Conservation (phyloP, 306 rosid genomes). For the Betula pendula region DNA sequence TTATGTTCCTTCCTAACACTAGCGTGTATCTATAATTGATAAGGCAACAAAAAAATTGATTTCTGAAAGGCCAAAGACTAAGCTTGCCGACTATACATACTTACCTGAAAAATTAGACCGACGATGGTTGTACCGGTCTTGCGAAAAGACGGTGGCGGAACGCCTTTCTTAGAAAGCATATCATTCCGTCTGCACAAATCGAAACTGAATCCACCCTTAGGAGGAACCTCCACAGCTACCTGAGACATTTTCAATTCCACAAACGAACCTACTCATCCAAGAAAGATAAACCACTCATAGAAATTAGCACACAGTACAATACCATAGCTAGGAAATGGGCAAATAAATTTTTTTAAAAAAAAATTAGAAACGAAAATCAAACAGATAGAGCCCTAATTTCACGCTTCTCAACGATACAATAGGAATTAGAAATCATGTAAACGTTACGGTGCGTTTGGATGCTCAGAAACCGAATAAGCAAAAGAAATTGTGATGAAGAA, state of each 20-base stretch:
- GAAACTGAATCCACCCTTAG: slow-evolving; percentile 53
- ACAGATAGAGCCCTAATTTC: background rate
- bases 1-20: background rate
- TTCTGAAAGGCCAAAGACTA: background rate
- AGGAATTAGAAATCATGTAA: background rate
- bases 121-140: slow-evolving; percentile 71
- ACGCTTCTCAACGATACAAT: background rate
- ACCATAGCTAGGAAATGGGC: background rate
- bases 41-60: background rate
- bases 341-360: background rate
- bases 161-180: slow-evolving; percentile 50
- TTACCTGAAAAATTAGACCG: slow-evolving; percentile 51
- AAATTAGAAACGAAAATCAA: background rate
- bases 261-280: background rate
- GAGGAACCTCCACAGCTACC: slow-evolving; percentile 41
- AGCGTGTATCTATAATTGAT: background rate
- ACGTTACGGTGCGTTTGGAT: background rate
- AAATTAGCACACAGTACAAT: too few relatives aligned
- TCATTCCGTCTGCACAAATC: slow-evolving; percentile 55
- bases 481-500: background rate
- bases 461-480: background rate
- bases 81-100: background rate
- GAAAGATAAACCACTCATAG: background rate
- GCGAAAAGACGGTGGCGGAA: slow-evolving; percentile 35
- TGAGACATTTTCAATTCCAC: slow-evolving; percentile 33